Evolutionary conservation across 148 eudicot genomes (phyloP), one percentile per base, ranked within the genome.

Genomic region (Polygonum aviculare): DNA sequence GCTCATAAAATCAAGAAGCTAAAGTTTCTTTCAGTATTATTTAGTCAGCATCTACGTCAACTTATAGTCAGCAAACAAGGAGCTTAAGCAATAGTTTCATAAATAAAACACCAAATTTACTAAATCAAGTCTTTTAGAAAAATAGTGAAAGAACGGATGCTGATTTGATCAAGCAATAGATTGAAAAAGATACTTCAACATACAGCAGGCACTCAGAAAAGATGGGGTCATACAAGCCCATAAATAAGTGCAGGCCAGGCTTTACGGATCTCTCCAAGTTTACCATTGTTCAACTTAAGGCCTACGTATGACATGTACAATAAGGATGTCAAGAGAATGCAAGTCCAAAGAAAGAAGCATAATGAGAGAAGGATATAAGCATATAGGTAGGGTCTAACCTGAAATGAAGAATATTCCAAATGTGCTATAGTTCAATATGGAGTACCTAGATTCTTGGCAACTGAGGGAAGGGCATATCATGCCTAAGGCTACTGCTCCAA

Each of bases 151-250:
- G 16, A 31, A 12, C 1, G 18, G 38, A 21, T 16, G 31, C 12
- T 31, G 3, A 63, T 63, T 33, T 63, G 16, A 31, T 63, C 8
- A 33, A 12, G 69, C 40, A 63, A 63, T 63, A 63, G 5, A 63
- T 38, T 63, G 74, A 48, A 74, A 81, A 81, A 67, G 74, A 79
- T 79, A 75, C 74, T 77, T 50, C 79, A 81, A 79, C 80, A 84
- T 77, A 80, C 86, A 77, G 74, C 21, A 79, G 76, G 65, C 51
- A 47, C 50, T 49, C 75, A 62, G 33, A 77, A 84, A 75, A 82
- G 55, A 77, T 79, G 75, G 75, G 79, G 73, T 79, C 84, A 84
- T 84, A 82, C 87, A 82, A 84, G 87, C 78, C 87, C 87, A 82
- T 79, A 84, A 18, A 84, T 48, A 74, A 79, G 44, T 52, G 84